Conservation (phyloP, 768 basidiomycete genomes). For the Termitomyces sp. region DNA sequence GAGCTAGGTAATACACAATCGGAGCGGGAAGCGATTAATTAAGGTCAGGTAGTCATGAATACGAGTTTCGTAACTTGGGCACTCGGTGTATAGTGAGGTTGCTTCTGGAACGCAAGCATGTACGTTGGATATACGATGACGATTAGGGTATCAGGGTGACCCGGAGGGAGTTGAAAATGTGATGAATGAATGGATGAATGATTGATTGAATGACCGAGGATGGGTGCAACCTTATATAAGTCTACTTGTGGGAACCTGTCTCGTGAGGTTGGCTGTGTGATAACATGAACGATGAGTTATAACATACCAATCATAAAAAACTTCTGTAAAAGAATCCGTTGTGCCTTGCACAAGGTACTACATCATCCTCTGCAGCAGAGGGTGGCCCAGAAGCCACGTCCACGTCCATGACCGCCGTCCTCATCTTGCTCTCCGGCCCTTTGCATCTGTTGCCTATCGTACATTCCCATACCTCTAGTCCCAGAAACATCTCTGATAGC, state of each 20-base stretch:
- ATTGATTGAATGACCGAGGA: slow-evolving; percentile 9
- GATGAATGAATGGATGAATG: slow-evolving; percentile 10
- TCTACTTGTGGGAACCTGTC: slow-evolving; percentile 11
- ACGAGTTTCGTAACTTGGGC: slow-evolving; percentile 18
- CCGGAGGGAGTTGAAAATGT: neutral
- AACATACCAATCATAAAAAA: slow-evolving; percentile 17
- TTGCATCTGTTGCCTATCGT: slow-evolving; percentile 62
- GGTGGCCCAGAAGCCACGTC: slow-evolving; percentile 56
- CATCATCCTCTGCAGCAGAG: slow-evolving; percentile 66
- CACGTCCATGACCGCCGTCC: slow-evolving; percentile 58
- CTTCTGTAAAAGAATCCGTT: slow-evolving; percentile 25
- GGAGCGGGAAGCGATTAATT: slow-evolving; percentile 9
- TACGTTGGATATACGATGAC: slow-evolving; percentile 16
- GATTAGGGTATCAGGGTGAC: slow-evolving; percentile 15
- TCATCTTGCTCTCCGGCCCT: slow-evolving; percentile 57
- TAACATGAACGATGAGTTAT: neutral
- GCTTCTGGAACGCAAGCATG: slow-evolving; percentile 11
- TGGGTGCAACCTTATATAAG: slow-evolving; percentile 5
- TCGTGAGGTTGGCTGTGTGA: neutral
- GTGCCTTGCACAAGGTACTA: slow-evolving; percentile 18
- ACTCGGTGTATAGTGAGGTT: slow-evolving; percentile 10
- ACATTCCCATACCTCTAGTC: slow-evolving; percentile 54
- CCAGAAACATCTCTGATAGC: slow-evolving; percentile 29
- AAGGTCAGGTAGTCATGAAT: slow-evolving; percentile 21
- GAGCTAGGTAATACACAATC: slow-evolving; percentile 28